Evolutionary conservation across 768 basidiomycete genomes (phyloP).

Genomic region (Lepiota brunneoincarnata): DNA sequence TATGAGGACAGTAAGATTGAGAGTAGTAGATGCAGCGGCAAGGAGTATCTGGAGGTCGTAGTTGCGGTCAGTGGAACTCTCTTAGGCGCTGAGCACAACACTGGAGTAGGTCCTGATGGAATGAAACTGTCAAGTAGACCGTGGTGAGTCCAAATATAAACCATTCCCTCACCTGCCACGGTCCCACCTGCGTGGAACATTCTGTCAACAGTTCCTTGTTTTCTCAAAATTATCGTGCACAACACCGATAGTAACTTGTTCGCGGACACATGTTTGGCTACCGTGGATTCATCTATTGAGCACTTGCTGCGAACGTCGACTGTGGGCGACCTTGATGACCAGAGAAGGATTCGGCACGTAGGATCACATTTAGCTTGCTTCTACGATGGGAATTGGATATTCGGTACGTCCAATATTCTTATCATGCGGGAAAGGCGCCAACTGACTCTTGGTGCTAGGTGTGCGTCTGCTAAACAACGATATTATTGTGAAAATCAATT

Average conservation of each 20-base stretch:
- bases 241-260: slow-evolving; percentile 61
- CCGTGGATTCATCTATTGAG: slow-evolving; percentile 69
- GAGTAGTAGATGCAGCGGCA: too few species aligned
- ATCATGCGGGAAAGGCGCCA: background rate
- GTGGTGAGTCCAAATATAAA: too few species aligned
- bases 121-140: too few species aligned
- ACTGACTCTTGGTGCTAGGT: slow-evolving; percentile 31
- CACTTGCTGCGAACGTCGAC: slow-evolving; percentile 57
- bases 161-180: too few species aligned
- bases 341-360: slow-evolving; percentile 48
- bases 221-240: too few species aligned
- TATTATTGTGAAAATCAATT: slow-evolving; percentile 61
- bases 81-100: too few species aligned
- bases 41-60: too few species aligned
- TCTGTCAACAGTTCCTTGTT: too few species aligned
- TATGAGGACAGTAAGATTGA: too few species aligned
- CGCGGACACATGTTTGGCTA: slow-evolving; percentile 64
- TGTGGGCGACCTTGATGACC: slow-evolving; percentile 59
- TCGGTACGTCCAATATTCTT: slow-evolving; percentile 38
- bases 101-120: too few species aligned
- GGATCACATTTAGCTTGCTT: slow-evolving; percentile 78
- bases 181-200: too few species aligned
- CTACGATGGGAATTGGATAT: slow-evolving; percentile 73
- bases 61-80: too few species aligned
- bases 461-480: slow-evolving; percentile 68